Evolutionary conservation across 139 green algal genomes (phyloP), one percentile per base, ranked within the genome.

Genomic region (Chlamydomonas asymmetrica): DNA sequence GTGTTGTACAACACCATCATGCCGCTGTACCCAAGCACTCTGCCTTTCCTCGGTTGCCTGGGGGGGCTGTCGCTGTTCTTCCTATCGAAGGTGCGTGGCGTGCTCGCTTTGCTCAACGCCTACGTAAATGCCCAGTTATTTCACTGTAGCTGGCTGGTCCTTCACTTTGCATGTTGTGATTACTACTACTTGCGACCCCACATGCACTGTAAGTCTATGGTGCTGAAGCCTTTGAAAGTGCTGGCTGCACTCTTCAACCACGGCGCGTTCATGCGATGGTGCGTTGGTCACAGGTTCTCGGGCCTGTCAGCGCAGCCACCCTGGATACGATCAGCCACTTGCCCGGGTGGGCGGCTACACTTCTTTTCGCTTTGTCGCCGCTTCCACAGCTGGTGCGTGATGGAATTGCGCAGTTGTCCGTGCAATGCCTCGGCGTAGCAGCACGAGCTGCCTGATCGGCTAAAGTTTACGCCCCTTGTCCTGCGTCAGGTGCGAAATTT

Each of bases 401-500:
- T n/a, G n/a, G n/a, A n/a, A n/a, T n/a, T n/a, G n/a, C n/a, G n/a
- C n/a, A n/a, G n/a, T n/a, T n/a, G n/a, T n/a, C n/a, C n/a, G n/a
- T n/a, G n/a, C n/a, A n/a, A n/a, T n/a, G n/a, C n/a, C n/a, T n/a
- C n/a, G n/a, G n/a, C n/a, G n/a, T n/a, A n/a, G n/a, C n/a, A n/a
- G n/a, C n/a, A n/a, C n/a, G n/a, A n/a, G n/a, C n/a, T n/a, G n/a
- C n/a, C n/a, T n/a, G n/a, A n/a, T n/a, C n/a, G n/a, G n/a, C n/a
- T n/a, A n/a, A n/a, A n/a, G n/a, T n/a, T n/a, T n/a, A 29, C 40
- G 10, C 38, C 27, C 65, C 20, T 56, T 41, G 8, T 39, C 4
- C 50, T 10, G 27, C 37, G 3, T 5, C 71, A 92, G 89, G 82
- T 92, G 61, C 80, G 78, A 29, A 94, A 94, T 74, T 93, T 96